A percentile compares a stretch with the other conserved stretches of the same genome.
Conservation (phyloP, 140 eudicot species). For the Bidens hawaiensis region DNA sequence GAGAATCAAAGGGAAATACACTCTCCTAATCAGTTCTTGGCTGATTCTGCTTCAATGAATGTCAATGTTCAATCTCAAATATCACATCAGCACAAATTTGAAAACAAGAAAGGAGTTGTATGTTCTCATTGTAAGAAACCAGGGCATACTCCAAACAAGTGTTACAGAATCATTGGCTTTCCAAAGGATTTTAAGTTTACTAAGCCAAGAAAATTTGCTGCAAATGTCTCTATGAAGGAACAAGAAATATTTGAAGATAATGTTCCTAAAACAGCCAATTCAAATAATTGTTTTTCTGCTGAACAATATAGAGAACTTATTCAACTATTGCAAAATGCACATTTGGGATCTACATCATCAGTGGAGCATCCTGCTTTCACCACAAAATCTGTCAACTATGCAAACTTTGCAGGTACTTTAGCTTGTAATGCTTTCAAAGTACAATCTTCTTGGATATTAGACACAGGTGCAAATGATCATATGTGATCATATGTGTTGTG, state of each 20-base stretch:
- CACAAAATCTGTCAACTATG: not conserved
- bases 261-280: not conserved
- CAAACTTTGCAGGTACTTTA: not conserved
- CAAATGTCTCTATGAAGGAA: not conserved
- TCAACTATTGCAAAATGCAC: not conserved
- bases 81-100: no score
- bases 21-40: not conserved
- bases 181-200: not conserved
- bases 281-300: not conserved
- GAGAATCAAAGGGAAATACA: not conserved
- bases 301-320: not conserved
- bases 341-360: no score
- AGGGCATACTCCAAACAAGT: not conserved
- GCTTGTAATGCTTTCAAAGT: not conserved
- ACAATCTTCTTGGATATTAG: not conserved
- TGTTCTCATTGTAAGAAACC: not conserved
- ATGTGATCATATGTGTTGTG: no score
- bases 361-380: not conserved
- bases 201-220: not conserved
- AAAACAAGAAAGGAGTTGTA: not conserved
- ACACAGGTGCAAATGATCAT: not conserved
- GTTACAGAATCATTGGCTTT: not conserved
- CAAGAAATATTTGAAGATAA: no score
- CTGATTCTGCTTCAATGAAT: not conserved
- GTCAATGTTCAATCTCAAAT: no score